Evolutionary conservation across 306 rosid genomes (phyloP).

Genomic region (Urtica urens): DNA sequence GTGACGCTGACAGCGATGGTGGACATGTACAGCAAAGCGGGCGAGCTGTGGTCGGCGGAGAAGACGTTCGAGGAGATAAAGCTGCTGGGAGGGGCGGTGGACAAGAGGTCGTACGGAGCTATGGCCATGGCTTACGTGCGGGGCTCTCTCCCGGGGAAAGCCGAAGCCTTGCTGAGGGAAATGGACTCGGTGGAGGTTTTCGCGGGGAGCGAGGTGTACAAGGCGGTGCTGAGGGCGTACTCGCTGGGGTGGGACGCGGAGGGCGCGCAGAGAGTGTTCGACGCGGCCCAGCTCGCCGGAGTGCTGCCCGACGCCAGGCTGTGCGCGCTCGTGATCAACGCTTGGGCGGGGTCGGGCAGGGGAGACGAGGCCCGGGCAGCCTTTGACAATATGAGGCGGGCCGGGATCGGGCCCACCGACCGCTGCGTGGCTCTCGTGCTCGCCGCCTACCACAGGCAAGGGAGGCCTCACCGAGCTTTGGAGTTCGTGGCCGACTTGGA

Average conservation of each 20-base stretch:
- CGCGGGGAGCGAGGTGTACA: conserved; percentile 77
- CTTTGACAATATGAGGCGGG: conserved; percentile 72
- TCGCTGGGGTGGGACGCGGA: conserved; percentile 49
- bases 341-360: conserved; percentile 47
- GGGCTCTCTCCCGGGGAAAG: conserved; percentile 61
- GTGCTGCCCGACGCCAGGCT: conserved; percentile 60
- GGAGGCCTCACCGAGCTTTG: conserved; percentile 45
- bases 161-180: conserved; percentile 56
- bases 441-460: conserved; percentile 63
- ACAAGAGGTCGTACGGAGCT: conserved; percentile 71
- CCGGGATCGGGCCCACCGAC: conserved; percentile 56
- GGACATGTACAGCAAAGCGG: conserved; percentile 77
- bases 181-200: conserved; percentile 60
- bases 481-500: conserved; percentile 61
- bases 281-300: conserved; percentile 73
- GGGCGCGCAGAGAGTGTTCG: conserved; percentile 77
- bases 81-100: conserved; percentile 56
- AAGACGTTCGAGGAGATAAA: conserved; percentile 73
- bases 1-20: conserved; percentile 67
- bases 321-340: conserved; percentile 63
- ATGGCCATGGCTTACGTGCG: conserved; percentile 84
- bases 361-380: conserved; percentile 47
- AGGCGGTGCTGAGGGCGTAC: conserved; percentile 76
- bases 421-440: conserved; percentile 57
- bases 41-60: conserved; percentile 43